Evolutionary conservation across 2,329 filamentous ascomycete species (phyloP), one percentile per base, ranked within the genome.

Genomic region (Fusarium compactum): DNA sequence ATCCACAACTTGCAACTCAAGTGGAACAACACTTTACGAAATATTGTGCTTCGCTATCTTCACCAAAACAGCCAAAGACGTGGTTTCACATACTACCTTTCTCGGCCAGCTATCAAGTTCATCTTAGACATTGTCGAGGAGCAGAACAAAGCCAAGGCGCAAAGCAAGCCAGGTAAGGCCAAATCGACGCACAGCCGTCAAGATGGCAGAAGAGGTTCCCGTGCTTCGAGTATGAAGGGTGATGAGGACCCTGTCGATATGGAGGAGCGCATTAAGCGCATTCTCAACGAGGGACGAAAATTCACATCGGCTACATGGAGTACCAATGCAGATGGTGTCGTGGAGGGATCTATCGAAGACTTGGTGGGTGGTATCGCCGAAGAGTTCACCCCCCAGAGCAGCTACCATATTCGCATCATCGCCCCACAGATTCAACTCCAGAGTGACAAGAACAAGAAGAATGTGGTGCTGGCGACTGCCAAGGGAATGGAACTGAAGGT

Each of bases 401-500:
- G 92, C 73, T 99, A 98, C 79, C 94, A 98, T 76, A 89, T 99
- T 67, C 92, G 95, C 40, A 87, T 99, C 43, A 98, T 99, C 74
- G 96, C 95, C 8, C 96, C 96, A 16, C 96, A 99, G 79, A 98
- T 99, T 63, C 96, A 99, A 79, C 86, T 99, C 46, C 95, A 99
- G 78, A 98, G 96, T 78, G 96, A 99, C 77, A 98, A 98, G 85
- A 98, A 99, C 80, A 92, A 91, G 67, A 97, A 97, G 80, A 92
- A 97, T 62, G 96, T 97, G n/a, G 92, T 98, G 8, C 85, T 99
- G n/a, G 91, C 98, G 48, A 96, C 95, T 5, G 94, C 95, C 29
- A 98, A 98, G 80, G 94, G 95, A 56, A 99, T 99, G 94, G 95
- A 98, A 79, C 88, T 98, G 60, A 98, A 98, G 82, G 92, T 99